These are phyloP conservation scores for Chrysoporthe deuterocubensis DNA, from an alignment of 2,329 filamentous ascomycete species.

Conservation along the genomic window DNA sequence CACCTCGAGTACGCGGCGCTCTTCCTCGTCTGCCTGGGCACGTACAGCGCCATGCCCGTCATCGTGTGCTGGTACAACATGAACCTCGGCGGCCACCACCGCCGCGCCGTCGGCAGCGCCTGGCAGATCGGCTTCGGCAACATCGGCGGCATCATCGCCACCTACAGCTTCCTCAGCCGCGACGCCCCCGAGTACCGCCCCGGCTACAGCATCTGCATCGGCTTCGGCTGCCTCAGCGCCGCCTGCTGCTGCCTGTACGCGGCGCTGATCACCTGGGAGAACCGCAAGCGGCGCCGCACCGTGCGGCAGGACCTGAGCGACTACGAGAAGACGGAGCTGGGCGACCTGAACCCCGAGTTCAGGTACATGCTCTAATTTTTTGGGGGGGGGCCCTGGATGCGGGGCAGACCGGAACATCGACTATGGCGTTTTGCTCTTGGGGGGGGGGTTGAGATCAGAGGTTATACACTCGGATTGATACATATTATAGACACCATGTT, in stretches of 20 bases:
- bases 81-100: conserved; percentile 75
- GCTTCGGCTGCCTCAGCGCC: conserved; percentile 71
- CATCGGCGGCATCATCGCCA: conserved; percentile 78
- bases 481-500: too few species aligned
- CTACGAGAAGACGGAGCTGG: conserved; percentile 45
- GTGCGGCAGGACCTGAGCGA: conserved; percentile 37
- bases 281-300: conserved; percentile 58
- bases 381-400: background rate
- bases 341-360: conserved; percentile 44
- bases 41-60: conserved; percentile 88
- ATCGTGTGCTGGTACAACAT: conserved; percentile 84
- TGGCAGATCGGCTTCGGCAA: conserved; percentile 83
- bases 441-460: too few species aligned
- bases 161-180: conserved; percentile 67
- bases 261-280: conserved; percentile 60
- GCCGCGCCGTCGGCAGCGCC: conserved; percentile 70
- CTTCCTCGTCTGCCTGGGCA: conserved; percentile 79
- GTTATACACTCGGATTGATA: too few species aligned
- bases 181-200: conserved; percentile 72
- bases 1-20: conserved; percentile 76
- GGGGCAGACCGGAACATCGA: too few species aligned
- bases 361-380: conserved; percentile 40
- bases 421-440: background rate
- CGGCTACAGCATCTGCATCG: conserved; percentile 79
- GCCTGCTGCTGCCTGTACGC: conserved; percentile 65